Conservation (phyloP, 139 green algal species). For the Pedinophyceae sp. region DNA sequence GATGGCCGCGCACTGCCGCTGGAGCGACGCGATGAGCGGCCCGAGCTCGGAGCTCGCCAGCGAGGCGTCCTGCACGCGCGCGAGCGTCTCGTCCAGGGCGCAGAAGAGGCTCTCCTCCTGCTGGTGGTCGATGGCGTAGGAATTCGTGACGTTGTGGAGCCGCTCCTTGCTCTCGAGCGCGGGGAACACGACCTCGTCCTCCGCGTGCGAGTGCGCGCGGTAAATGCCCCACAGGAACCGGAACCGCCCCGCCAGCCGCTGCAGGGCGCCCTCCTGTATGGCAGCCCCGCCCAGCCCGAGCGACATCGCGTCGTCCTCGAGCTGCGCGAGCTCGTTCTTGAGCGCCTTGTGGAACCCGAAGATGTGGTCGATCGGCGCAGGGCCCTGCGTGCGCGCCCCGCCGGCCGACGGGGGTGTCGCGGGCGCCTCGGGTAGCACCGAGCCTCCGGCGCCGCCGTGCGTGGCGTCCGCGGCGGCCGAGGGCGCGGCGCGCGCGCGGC, state of each 20-base stretch:
- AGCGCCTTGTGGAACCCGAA: constrained; percentile 81
- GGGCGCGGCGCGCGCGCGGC: too few species aligned
- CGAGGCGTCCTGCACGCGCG: not conserved
- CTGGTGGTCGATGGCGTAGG: constrained; percentile 91
- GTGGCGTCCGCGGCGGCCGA: not conserved
- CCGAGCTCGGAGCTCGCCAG: not conserved
- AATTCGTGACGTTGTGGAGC: constrained; percentile 82
- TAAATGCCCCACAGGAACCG: constrained; percentile 79
- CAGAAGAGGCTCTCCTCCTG: constrained; percentile 80
- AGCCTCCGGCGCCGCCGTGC: not conserved
- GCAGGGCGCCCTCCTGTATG: constrained; percentile 19
- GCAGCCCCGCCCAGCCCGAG: constrained; percentile 3
- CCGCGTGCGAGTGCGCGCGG: constrained; percentile 44
- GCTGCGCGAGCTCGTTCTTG: constrained; percentile 55
- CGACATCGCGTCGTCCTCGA: constrained; percentile 54
- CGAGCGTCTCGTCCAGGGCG: constrained; percentile 29
- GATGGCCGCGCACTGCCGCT: constrained; percentile 52
- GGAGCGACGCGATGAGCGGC: not conserved
- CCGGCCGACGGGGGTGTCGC: not conserved
- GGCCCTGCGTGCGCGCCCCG: too few species aligned
- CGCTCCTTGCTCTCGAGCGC: constrained; percentile 88
- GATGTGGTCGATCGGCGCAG: constrained; percentile 83
- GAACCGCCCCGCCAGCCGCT: constrained; percentile 74
- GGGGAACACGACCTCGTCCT: constrained; percentile 97
- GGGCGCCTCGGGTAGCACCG: too few species aligned